Percentiles rank a stretch among this genome's conserved stretches.
Evolutionary conservation across 139 green algal genomes (phyloP).

Genomic region (Coelastrella sp.): DNA sequence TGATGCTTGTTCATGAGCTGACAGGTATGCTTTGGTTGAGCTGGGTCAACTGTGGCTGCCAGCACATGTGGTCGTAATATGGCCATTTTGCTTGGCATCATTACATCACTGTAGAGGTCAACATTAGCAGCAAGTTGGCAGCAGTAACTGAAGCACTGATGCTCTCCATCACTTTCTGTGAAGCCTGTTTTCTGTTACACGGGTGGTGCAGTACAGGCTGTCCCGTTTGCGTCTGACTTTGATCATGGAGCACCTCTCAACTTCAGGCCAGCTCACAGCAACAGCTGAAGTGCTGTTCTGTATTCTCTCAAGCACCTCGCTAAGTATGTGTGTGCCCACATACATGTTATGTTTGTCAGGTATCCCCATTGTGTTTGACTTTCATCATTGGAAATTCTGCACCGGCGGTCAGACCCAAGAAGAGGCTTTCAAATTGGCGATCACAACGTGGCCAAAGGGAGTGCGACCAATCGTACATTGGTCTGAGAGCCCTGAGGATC

Average conservation of each 20-base stretch:
- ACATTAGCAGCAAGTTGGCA: too few relatives aligned
- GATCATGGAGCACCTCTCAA: too few relatives aligned
- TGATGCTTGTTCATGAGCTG: conserved; percentile 32
- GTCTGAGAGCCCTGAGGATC: conserved; percentile 74
- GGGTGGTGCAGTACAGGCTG: too few relatives aligned
- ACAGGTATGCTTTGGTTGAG: neutral
- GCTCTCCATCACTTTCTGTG: too few relatives aligned
- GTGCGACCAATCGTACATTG: conserved; percentile 78
- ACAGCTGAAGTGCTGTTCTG: too few relatives aligned
- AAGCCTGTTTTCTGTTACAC: too few relatives aligned
- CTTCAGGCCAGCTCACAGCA: too few relatives aligned
- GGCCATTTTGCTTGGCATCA: neutral
- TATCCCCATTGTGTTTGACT: conserved; percentile 83
- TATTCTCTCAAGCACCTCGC: too few relatives aligned
- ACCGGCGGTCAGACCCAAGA: conserved; percentile 61
- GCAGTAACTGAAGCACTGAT: too few relatives aligned
- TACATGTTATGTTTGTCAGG: neutral
- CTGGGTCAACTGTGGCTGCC: neutral
- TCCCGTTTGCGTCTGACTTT: too few relatives aligned
- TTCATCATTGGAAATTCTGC: conserved; percentile 80
- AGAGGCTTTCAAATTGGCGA: conserved; percentile 57
- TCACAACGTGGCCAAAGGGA: conserved; percentile 50
- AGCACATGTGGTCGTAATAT: too few relatives aligned
- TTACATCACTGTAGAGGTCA: too few relatives aligned
- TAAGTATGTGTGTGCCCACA: neutral